Base-by-base conservation (phyloP, 2,329 filamentous ascomycete species). In the Botryotinia convoluta region DNA sequence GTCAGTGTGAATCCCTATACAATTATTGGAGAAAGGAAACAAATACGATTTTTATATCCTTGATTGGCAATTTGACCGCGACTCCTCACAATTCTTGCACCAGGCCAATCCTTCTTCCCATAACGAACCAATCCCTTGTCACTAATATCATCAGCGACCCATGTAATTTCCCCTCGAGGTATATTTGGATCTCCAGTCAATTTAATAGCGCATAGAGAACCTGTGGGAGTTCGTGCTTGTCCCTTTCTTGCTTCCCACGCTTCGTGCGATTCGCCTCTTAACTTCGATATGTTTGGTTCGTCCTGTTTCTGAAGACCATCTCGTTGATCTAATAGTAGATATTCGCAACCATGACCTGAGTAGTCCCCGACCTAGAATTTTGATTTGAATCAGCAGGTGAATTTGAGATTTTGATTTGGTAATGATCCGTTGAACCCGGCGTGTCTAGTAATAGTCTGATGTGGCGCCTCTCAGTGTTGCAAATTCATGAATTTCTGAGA, bases 131-230 rank as follows among this genome's bases (percentile, higher is more conserved):
- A 86, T 0, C 93, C 93, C 0, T 80, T 83, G 0, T 87, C 85
- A 0, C 92, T 91, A 51, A 98, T 88, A 77, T 98, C 94, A 8
- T 93, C 88, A 0, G 90, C 92, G 5, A 93, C 86, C 80, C 97
- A 98, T 0, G 92, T 93, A 77, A 91, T 89, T 81, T 98, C 92
- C 14, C 95, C 95, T 14, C 95, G 87, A 0, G 95, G 95, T 22
- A 98, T 90, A 77, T 98, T 97, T 0, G 92, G 90, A 79, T 99
- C 95, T 0, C 95, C 95, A 0, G 95, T 98, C 48, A 99, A 84
- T 81, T 98, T 98, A 79, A 98, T 90, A 0, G 92, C 95, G 81
- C 95, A 90, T 5, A 98, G 82, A 2, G 90, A 86, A 7, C 94
- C 93, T 20, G 85, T 85, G 76, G 92, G 89, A 1, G 89, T 84